Conservation (phyloP, 2,329 filamentous ascomycete species). For the Cytospora piceae region DNA sequence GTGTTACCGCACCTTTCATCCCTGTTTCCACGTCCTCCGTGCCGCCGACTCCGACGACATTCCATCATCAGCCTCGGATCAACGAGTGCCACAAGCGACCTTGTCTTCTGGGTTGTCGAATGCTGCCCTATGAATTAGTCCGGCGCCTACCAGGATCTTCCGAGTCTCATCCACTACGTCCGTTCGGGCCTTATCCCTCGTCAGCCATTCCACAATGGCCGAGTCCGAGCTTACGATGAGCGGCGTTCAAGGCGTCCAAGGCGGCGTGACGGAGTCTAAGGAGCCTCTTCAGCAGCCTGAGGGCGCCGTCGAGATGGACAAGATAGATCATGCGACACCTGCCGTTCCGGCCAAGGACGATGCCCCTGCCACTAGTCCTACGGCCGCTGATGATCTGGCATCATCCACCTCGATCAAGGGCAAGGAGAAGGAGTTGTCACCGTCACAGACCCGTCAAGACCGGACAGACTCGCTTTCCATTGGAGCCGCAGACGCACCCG, state of each 20-base stretch:
- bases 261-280: slow-evolving; percentile 24
- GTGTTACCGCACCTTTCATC: slow-evolving; percentile 14
- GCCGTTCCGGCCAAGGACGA: slow-evolving; percentile 30
- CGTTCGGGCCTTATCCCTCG: slow-evolving; percentile 9
- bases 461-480: slow-evolving; percentile 41
- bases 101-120: slow-evolving; percentile 5
- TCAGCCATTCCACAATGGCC: slow-evolving; percentile 28
- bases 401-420: slow-evolving; percentile 35
- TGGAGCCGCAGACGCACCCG: slow-evolving; percentile 36
- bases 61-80: slow-evolving; percentile 8
- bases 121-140: slow-evolving; percentile 25
- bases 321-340: slow-evolving; percentile 25
- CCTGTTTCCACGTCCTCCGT: slow-evolving; percentile 24
- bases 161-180: slow-evolving; percentile 18
- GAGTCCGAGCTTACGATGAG: slow-evolving; percentile 27
- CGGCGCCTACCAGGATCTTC: slow-evolving; percentile 10
- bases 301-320: slow-evolving; percentile 30
- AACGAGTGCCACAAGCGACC: background rate
- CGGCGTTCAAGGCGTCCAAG: slow-evolving; percentile 21
- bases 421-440: slow-evolving; percentile 37
- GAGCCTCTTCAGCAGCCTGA: slow-evolving; percentile 28
- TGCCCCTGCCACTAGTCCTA: slow-evolving; percentile 5
- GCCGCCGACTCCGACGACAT: slow-evolving; percentile 24
- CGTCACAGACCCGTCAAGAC: slow-evolving; percentile 34
- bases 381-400: slow-evolving; percentile 29